phyloP scores from a whole-genome alignment of 1,139 yeast species.

The Lodderomyces jiufengensis region DNA sequence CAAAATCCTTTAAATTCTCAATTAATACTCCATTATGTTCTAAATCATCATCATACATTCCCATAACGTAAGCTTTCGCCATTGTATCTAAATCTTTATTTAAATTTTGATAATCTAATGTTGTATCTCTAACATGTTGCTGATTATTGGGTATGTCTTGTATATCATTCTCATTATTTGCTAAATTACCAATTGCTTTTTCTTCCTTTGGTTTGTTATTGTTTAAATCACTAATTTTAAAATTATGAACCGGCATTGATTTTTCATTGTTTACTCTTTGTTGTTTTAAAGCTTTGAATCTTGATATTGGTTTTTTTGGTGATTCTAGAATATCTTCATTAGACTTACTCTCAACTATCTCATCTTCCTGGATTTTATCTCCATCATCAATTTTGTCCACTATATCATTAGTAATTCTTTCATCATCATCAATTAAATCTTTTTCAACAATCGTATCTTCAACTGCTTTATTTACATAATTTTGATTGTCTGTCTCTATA shows the following conservation, averaged over 20 bases:
- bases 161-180: neutral
- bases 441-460: neutral
- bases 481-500: constrained; percentile 7
- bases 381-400: neutral
- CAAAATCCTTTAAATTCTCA: constrained; percentile 53
- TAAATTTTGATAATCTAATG: constrained; percentile 39
- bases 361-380: too few relatives aligned
- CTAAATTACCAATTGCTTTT: neutral
- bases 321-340: neutral
- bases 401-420: neutral
- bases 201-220: neutral
- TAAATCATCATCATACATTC: constrained; percentile 55
- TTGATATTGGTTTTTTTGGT: constrained; percentile 15
- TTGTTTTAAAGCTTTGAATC: constrained; percentile 21
- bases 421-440: constrained; percentile 8
- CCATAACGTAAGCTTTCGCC: constrained; percentile 60
- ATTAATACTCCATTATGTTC: constrained; percentile 56
- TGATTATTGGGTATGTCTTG: constrained; percentile 6
- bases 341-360: neutral
- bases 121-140: constrained; percentile 19
- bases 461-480: constrained; percentile 2
- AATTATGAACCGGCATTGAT: neutral
- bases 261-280: too few relatives aligned
- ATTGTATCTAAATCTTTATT: constrained; percentile 43
- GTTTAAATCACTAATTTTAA: neutral